A percentile compares a stretch with the other conserved stretches of the same genome.
Conservation (phyloP, 164 flowering plant genomes). For the Magnolia changhungtana region DNA sequence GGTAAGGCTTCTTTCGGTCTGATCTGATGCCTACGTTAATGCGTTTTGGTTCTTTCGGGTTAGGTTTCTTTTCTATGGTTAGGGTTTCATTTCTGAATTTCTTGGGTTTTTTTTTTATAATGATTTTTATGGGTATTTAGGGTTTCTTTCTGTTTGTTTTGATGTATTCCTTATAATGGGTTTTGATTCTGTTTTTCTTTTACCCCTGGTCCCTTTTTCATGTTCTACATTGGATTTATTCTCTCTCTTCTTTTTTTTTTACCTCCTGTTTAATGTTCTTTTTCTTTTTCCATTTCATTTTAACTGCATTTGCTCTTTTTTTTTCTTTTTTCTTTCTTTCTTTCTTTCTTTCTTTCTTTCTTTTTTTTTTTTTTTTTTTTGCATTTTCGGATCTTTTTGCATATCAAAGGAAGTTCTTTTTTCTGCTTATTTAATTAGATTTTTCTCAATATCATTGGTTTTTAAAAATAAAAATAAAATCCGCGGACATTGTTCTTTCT, state of each 20-base stretch:
- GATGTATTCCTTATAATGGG: not conserved
- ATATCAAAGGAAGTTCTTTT: too few relatives aligned
- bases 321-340: not conserved
- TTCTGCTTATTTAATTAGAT: too few relatives aligned
- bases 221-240: not conserved
- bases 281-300: not conserved
- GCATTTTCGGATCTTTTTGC: too few relatives aligned
- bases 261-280: not conserved
- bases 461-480: too few relatives aligned
- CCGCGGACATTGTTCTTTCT: not conserved
- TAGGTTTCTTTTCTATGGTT: not conserved
- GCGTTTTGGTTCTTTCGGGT: not conserved
- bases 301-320: not conserved
- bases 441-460: not conserved
- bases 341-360: not conserved
- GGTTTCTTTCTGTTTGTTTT: not conserved
- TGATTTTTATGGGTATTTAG: not conserved
- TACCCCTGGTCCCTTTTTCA: not conserved
- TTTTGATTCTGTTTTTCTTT: not conserved
- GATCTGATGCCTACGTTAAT: not conserved
- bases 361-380: not conserved
- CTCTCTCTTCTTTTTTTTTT: not conserved
- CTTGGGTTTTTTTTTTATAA: not conserved
- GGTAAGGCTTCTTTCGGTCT: not conserved
- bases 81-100: not conserved